Conservation (phyloP, 2,329 filamentous ascomycete species). For the Nemania diffusa region DNA sequence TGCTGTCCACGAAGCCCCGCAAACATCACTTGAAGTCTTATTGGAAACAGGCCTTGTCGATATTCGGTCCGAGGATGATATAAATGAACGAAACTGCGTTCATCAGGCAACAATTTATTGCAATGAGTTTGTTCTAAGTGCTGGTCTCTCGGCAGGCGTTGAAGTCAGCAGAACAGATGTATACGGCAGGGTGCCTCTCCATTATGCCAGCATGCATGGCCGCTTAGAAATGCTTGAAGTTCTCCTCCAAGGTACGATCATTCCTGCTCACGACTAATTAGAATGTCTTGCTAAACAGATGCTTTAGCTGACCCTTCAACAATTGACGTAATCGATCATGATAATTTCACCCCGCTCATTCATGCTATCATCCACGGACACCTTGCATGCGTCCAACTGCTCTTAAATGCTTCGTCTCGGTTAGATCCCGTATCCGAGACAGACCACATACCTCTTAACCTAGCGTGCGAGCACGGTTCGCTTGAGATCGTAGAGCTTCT, state of each 20-base stretch:
- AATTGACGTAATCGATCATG: slow-evolving; percentile 89
- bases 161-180: slow-evolving; percentile 86
- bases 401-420: slow-evolving; percentile 82
- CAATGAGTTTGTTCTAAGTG: slow-evolving; percentile 78
- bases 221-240: slow-evolving; percentile 83
- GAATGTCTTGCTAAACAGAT: slow-evolving; percentile 22
- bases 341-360: slow-evolving; percentile 96
- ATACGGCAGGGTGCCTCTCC: slow-evolving; percentile 90
- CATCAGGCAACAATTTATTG: slow-evolving; percentile 98
- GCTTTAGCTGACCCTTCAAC: slow-evolving; percentile 74
- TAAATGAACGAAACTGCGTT: slow-evolving; percentile 95
- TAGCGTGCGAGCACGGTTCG: slow-evolving; percentile 94
- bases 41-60: slow-evolving; percentile 86
- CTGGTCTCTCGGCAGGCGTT: slow-evolving; percentile 79
- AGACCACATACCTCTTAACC: slow-evolving; percentile 92
- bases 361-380: slow-evolving; percentile 93
- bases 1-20: slow-evolving; percentile 85
- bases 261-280: not conserved
- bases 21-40: slow-evolving; percentile 78
- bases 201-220: slow-evolving; percentile 97
- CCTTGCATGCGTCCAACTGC: slow-evolving; percentile 78
- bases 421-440: slow-evolving; percentile 87
- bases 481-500: slow-evolving; percentile 85
- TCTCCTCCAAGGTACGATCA: slow-evolving; percentile 69
- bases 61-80: slow-evolving; percentile 93